A percentile compares a stretch with the other conserved stretches of the same genome.
Evolutionary conservation across 2,329 filamentous ascomycete species (phyloP).

Genomic region (Aphanocladium album): DNA sequence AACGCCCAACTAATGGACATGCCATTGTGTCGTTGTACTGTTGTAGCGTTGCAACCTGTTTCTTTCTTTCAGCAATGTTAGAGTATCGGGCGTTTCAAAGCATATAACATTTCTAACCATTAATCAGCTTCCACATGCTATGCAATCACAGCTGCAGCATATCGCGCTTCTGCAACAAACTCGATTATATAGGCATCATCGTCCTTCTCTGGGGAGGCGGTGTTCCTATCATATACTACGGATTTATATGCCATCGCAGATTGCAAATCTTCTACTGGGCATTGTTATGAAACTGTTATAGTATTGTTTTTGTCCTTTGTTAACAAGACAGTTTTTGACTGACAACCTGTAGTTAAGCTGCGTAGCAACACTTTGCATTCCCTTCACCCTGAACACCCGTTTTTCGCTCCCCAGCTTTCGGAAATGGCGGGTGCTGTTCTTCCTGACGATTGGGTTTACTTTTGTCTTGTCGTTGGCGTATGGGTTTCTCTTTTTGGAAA

Average conservation of each 20-base stretch:
- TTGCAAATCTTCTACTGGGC: constrained; percentile 16
- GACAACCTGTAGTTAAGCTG: not conserved
- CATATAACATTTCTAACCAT: not conserved
- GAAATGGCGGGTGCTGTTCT: no score
- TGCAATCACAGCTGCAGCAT: constrained; percentile 9
- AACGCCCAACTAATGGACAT: constrained; percentile 4
- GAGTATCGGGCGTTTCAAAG: not conserved
- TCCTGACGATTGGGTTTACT: no score
- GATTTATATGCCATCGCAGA: constrained; percentile 16
- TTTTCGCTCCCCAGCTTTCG: no score
- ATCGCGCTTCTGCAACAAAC: constrained; percentile 4
- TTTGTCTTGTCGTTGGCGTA: no score
- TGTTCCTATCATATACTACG: constrained; percentile 13
- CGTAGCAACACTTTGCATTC: no score
- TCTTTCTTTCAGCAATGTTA: constrained; percentile 17
- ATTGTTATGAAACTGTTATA: constrained; percentile 2
- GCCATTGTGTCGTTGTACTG: constrained; percentile 16
- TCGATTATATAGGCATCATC: constrained; percentile 9
- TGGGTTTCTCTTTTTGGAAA: no score
- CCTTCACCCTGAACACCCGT: no score
- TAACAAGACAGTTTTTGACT: not conserved
- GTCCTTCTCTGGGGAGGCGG: constrained; percentile 11
- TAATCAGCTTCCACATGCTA: constrained; percentile 8
- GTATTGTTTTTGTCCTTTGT: not conserved
- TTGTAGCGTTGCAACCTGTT: constrained; percentile 17